Evolutionary conservation across 2,329 filamentous ascomycete species (phyloP).

Genomic region (Hypoxylon sp.): DNA sequence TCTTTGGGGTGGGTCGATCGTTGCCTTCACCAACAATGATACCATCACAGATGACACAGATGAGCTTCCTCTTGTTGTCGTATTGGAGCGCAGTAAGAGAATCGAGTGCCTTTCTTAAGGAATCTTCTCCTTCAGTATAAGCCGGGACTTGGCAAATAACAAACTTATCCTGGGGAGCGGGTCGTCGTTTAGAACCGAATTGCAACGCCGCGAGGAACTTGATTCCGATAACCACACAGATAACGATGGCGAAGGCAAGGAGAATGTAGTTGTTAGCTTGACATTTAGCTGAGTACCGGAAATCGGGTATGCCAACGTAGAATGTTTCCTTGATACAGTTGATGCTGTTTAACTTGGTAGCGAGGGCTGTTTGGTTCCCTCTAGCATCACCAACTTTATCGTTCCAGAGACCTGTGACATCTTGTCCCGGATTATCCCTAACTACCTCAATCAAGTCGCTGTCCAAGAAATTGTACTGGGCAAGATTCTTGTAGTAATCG

Average conservation of each 20-base stretch:
- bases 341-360: constrained; percentile 74
- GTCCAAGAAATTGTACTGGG: constrained; percentile 80
- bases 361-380: constrained; percentile 66
- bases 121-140: constrained; percentile 98
- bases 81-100: constrained; percentile 95
- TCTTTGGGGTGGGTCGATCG: constrained; percentile 96
- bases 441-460: constrained; percentile 76
- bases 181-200: constrained; percentile 90
- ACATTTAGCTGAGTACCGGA: constrained; percentile 81
- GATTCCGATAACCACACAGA: constrained; percentile 82
- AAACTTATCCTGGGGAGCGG: constrained; percentile 95
- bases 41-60: constrained; percentile 96
- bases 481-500: constrained; percentile 67
- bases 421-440: constrained; percentile 80
- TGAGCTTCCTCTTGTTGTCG: constrained; percentile 98
- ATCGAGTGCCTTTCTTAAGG: constrained; percentile 90
- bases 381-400: constrained; percentile 63
- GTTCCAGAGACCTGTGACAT: constrained; percentile 79
- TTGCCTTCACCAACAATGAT: constrained; percentile 97
- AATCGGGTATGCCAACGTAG: constrained; percentile 87
- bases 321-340: constrained; percentile 88
- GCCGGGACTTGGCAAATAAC: constrained; percentile 98
- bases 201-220: constrained; percentile 96
- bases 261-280: constrained; percentile 93
- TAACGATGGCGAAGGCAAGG: constrained; percentile 85